Evolutionary conservation across 306 rosid species (phyloP).

Genomic region (Begonia loranthoides): DNA sequence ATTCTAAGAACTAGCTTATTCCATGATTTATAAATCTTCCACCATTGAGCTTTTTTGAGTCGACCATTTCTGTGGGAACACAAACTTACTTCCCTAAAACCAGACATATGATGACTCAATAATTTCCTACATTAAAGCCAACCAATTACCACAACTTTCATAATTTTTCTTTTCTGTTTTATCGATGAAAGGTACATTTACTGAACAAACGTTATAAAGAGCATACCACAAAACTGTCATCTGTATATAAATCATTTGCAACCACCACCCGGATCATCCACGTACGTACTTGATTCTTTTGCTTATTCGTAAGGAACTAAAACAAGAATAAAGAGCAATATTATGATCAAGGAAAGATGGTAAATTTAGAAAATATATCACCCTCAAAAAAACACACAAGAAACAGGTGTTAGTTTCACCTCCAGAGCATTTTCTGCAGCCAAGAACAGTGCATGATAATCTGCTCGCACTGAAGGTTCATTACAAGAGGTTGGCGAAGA

Average conservation of each 20-base stretch:
- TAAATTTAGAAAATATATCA: neutral
- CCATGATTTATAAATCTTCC: too few species aligned
- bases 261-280: constrained; percentile 61
- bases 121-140: too few species aligned
- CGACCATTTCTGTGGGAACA: too few species aligned
- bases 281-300: constrained; percentile 49
- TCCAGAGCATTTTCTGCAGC: constrained; percentile 48
- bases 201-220: neutral
- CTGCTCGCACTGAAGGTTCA: constrained; percentile 63
- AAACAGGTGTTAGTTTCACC: constrained; percentile 25
- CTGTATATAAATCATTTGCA: constrained; percentile 70
- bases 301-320: constrained; percentile 65
- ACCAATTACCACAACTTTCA: too few species aligned
- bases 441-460: constrained; percentile 59
- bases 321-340: constrained; percentile 4
- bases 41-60: too few species aligned
- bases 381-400: neutral
- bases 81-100: too few species aligned
- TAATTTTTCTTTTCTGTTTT: too few species aligned
- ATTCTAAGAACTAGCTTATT: too few species aligned
- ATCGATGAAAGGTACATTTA: too few species aligned
- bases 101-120: too few species aligned
- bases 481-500: constrained; percentile 49
- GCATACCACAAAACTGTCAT: constrained; percentile 90
- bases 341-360: neutral